Evolutionary conservation across 1,284 basidiomycete genomes (phyloP), one percentile per base, ranked within the genome.

Genomic region (Leccinum griseonigrum): DNA sequence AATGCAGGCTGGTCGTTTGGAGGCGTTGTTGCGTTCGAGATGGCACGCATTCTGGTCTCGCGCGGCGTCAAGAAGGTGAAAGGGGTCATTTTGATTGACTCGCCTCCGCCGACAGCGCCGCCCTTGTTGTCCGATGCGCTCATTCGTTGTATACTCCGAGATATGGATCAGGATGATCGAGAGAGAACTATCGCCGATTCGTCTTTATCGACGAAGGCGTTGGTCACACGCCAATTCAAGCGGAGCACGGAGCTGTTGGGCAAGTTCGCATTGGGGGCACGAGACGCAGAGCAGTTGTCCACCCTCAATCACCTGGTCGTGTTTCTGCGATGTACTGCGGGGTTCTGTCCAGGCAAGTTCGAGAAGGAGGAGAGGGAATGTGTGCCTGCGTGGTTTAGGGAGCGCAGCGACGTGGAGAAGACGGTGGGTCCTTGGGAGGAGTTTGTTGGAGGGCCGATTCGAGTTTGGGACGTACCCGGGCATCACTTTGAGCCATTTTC

Each of bases 1-100:
- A 9, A 29, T 13, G 7, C 62, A 88, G 88, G 89, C 0, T 91
- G 90, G 88, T 91, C 89, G 4, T 89, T 91, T 68, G 89, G 89
- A 16, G 89, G 89, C 3, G 82, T 90, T 10, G 82, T 85, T 0
- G 86, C 89, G 0, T 89, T 84, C 66, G 87, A 90, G 67, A 74
- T 83, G 5, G 82, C 85, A n/a, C 79, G 78, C 2, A 79, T 83
- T 43, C 78, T 90, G n/a, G 65, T 70, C 16, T 66, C 66, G 10
- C 72, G 66, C 8, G 84, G 82, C 2, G 66, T 80, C 11, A 61
- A 64, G 43, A 46, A 22, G 1, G 83, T 87, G 16, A 74, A 76
- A 60, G 88, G 87, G 0, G 75, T 91, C 50, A 66, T 90, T 4
- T 76, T 90, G 62, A 85, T 91, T 65, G 88, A 91, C 68, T 80